phyloP scores from a whole-genome alignment of 2,329 filamentous ascomycete species.

The Pseudogymnoascus sp. region DNA sequence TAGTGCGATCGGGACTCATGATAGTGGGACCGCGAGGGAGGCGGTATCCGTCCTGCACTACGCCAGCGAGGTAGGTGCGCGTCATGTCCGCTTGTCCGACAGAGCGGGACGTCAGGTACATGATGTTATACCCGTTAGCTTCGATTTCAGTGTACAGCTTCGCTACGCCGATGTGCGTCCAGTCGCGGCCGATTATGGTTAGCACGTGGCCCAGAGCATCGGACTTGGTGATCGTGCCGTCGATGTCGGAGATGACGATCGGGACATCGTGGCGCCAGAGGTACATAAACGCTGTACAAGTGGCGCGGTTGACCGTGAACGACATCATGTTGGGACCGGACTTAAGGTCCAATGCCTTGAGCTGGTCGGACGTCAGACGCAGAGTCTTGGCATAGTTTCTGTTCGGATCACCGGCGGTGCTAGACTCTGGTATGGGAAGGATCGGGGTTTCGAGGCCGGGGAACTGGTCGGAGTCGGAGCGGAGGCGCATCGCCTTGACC shows the following conservation, averaged over 20 bases:
- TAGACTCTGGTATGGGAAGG: constrained; percentile 43
- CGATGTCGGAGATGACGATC: constrained; percentile 96
- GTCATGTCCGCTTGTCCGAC: constrained; percentile 92
- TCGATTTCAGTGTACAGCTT: constrained; percentile 96
- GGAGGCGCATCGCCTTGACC: constrained; percentile 44
- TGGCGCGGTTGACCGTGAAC: constrained; percentile 92
- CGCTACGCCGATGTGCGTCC: constrained; percentile 93
- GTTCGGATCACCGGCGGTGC: constrained; percentile 57
- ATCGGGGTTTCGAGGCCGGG: constrained; percentile 49
- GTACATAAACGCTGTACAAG: constrained; percentile 86
- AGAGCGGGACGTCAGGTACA: constrained; percentile 90
- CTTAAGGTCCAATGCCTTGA: constrained; percentile 75
- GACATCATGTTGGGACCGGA: constrained; percentile 86
- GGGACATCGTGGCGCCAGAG: constrained; percentile 86
- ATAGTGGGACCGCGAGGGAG: constrained; percentile 89
- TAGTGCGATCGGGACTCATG: constrained; percentile 86
- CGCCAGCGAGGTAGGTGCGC: constrained; percentile 78
- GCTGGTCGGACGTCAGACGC: constrained; percentile 86
- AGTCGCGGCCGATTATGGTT: constrained; percentile 94
- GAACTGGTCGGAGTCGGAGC: constrained; percentile 56
- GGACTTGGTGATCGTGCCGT: constrained; percentile 97
- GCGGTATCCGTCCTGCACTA: constrained; percentile 77
- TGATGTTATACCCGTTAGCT: constrained; percentile 95
- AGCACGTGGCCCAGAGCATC: constrained; percentile 89
- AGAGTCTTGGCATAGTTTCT: constrained; percentile 95